These are phyloP conservation scores for Annulohypoxylon bovei DNA, from an alignment of 495 filamentous ascomycete genomes.

Conservation along the genomic window DNA sequence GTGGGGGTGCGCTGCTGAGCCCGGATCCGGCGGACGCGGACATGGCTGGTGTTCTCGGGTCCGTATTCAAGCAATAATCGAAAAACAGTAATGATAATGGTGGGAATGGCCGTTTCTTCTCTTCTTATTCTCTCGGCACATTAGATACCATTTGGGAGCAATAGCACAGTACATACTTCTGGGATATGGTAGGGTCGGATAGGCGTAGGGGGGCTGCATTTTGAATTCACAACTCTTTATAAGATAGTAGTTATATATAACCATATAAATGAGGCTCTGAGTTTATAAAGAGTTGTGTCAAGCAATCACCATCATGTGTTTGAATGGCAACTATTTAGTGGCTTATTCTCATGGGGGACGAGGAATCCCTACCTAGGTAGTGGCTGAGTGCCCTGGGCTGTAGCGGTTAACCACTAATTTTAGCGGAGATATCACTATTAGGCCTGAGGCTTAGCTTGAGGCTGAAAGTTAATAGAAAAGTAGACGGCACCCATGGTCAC, in stretches of 20 bases:
- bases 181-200: not conserved
- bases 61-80: conserved; percentile 17
- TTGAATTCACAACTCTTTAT: conserved; percentile 3
- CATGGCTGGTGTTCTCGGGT: not conserved
- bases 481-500: not conserved
- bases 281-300: not conserved
- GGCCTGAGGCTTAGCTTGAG: too few relatives aligned
- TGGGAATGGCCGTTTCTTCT: not conserved
- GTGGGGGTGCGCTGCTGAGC: conserved; percentile 11
- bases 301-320: not conserved
- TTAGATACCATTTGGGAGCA: conserved; percentile 47
- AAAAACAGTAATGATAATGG: not conserved
- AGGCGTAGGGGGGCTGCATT: not conserved
- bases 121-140: conserved; percentile 18
- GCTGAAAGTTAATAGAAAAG: too few relatives aligned
- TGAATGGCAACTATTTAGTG: not conserved
- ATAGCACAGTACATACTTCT: conserved; percentile 36
- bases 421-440: too few relatives aligned
- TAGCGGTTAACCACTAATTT: too few relatives aligned
- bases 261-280: not conserved
- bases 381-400: too few relatives aligned
- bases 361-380: not conserved
- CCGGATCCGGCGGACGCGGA: not conserved
- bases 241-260: not conserved
- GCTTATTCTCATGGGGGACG: not conserved